phyloP scores from a whole-genome alignment of 176 grass and related monocot species.

The Echinochloa phyllopogon region DNA sequence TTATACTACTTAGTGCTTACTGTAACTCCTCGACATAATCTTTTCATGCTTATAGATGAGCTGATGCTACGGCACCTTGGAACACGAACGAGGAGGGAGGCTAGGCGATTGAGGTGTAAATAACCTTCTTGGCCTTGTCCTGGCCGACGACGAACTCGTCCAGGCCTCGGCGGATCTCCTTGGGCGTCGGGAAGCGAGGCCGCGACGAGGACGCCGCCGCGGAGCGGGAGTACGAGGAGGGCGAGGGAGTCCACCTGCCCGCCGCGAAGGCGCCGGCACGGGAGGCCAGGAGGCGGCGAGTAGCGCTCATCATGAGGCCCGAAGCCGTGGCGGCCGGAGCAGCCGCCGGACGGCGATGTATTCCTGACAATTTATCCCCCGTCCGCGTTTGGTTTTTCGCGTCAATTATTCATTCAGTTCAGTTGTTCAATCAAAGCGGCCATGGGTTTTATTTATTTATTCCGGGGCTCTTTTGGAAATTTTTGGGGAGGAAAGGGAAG shows the following conservation, averaged over 20 bases:
- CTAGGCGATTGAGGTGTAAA: neutral
- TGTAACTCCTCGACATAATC: neutral
- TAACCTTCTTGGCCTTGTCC: conserved; percentile 65
- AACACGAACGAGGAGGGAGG: neutral
- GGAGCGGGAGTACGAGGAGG: conserved; percentile 1
- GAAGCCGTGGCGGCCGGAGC: conserved; percentile 6
- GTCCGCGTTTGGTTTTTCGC: neutral
- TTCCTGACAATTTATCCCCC: neutral
- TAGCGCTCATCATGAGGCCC: conserved; percentile 37
- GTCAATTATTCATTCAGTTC: neutral
- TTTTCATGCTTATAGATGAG: neutral
- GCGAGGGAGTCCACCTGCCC: neutral
- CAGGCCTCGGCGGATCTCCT: conserved; percentile 61
- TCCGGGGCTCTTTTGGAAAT: neutral
- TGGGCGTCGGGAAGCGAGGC: conserved; percentile 60
- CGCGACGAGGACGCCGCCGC: conserved; percentile 20
- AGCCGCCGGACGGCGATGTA: conserved; percentile 30
- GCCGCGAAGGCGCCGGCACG: conserved; percentile 15
- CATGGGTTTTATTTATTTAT: no score
- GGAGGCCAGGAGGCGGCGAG: conserved; percentile 37
- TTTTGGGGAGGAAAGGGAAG: neutral
- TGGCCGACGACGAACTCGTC: conserved; percentile 72
- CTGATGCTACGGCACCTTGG: neutral
- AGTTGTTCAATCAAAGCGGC: conserved; percentile 9
- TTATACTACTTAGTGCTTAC: neutral